Base-by-base conservation (phyloP, 2,329 filamentous ascomycete genomes). In the Epichloe bromicola region DNA sequence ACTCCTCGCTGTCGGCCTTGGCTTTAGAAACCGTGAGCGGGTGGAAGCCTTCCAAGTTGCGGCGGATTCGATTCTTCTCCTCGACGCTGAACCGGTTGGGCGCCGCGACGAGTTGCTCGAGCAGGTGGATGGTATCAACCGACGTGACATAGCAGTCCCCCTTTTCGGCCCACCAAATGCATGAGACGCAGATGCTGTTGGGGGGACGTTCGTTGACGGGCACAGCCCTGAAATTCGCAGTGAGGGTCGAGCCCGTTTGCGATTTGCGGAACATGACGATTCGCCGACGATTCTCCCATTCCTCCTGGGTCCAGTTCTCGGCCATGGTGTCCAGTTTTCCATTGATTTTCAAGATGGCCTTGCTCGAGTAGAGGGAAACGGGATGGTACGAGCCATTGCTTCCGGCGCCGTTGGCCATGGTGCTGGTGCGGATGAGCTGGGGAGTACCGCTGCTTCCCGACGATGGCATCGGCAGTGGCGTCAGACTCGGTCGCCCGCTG, bases 21-120 rank as follows among this genome's bases (percentile, higher is more conserved):
- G 83, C 82, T 69, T 98, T 98, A 59, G 89, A 95, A 17, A 98
- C 89, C 0, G 93, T 98, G 56, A 88, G 70, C 1, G 93, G 93
- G 37, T 88, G 83, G 72, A 95, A 97, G 0, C 90, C 90, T 66
- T 98, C 93, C 36, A 98, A 74, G 62, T 98, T 98, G 56, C 93
- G 83, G 33, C 93, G 84, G 60, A 98, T 97, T 49, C 93, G 83
- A 67, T 98, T 98, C 80, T 97, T 98, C 73, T 97, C 93, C 65
- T 97, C 91, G 4, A 97, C 90, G 0, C 86, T 91, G 70, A 97
- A 98, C 30, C 88, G 80, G 44, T 83, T 82, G 0, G 79, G 77
- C 0, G 74, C 67, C 1, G 82, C 87, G 7, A 97, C 87, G 6
- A 98, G 76, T 57, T 91, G 86, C 70, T 97, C 93, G 2, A 98